A percentile compares a stretch with the other conserved stretches of the same genome.
Evolutionary conservation across 1,284 basidiomycete genomes (phyloP).

Genomic region (Fomitiporia mediterranea): DNA sequence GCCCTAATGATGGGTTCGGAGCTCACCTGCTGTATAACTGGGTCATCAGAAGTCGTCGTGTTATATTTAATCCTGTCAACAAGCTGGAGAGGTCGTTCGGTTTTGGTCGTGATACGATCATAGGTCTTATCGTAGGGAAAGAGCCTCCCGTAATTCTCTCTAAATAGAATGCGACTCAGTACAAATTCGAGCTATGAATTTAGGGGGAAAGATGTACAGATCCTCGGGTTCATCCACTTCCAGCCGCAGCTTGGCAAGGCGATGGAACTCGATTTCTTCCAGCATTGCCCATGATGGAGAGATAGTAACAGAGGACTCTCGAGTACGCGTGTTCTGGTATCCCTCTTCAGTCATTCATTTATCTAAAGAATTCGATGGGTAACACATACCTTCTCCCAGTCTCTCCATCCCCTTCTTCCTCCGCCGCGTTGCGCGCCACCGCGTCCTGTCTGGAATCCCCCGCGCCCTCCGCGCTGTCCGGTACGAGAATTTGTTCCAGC

Average conservation of each 20-base stretch:
- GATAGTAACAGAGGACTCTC: slow-evolving; percentile 94
- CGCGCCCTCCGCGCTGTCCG: slow-evolving; percentile 42
- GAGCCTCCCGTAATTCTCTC: slow-evolving; percentile 84
- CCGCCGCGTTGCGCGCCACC: slow-evolving; percentile 53
- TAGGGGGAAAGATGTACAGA: slow-evolving; percentile 50
- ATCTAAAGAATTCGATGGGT: slow-evolving; percentile 12
- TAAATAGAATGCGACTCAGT: slow-evolving; percentile 29
- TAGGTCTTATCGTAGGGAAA: slow-evolving; percentile 94
- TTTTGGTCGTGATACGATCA: slow-evolving; percentile 94
- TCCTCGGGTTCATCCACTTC: slow-evolving; percentile 90
- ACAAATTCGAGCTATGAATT: not conserved
- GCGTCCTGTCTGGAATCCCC: slow-evolving; percentile 35
- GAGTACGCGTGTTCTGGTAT: slow-evolving; percentile 74
- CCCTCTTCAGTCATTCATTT: not conserved
- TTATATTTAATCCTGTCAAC: slow-evolving; percentile 98
- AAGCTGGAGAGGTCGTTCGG: slow-evolving; percentile 85
- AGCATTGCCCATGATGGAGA: slow-evolving; percentile 90
- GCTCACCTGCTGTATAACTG: slow-evolving; percentile 82
- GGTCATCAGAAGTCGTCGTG: slow-evolving; percentile 95
- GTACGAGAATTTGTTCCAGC: slow-evolving; percentile 41
- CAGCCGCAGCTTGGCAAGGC: slow-evolving; percentile 86
- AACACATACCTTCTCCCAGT: slow-evolving; percentile 83
- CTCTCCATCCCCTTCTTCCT: slow-evolving; percentile 80
- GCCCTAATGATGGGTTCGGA: slow-evolving; percentile 3
- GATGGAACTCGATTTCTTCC: slow-evolving; percentile 97